A percentile compares a stretch with the other conserved stretches of the same genome.
phyloP scores from a whole-genome alignment of 352 stramenopile species.

The Phytophthora fragariaefolia region DNA sequence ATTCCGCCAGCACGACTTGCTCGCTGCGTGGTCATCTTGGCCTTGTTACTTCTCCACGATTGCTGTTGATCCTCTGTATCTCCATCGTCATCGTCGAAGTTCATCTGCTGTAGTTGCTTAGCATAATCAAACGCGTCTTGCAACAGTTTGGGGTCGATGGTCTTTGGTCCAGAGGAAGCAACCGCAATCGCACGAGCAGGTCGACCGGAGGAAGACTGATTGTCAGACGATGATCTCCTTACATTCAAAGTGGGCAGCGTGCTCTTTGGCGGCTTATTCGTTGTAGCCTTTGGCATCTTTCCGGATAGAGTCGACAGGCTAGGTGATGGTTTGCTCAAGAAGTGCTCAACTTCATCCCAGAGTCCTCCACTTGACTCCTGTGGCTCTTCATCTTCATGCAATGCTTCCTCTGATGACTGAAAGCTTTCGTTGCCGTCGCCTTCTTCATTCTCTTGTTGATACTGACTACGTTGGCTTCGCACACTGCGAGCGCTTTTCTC shows the following conservation, averaged over 20 bases:
- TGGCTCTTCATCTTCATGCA: constrained; percentile 42
- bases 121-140: constrained; percentile 83
- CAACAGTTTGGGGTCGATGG: constrained; percentile 69
- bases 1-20: constrained; percentile 3
- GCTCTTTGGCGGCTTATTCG: constrained; percentile 39
- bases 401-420: constrained; percentile 16
- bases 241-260: constrained; percentile 52
- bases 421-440: constrained; percentile 13
- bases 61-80: constrained; percentile 43
- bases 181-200: constrained; percentile 17
- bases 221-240: constrained; percentile 37
- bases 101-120: constrained; percentile 52
- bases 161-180: constrained; percentile 26
- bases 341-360: constrained; percentile 80
- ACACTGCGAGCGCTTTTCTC: constrained; percentile 45
- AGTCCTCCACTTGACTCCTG: constrained; percentile 55
- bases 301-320: constrained; percentile 48
- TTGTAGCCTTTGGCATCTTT: constrained; percentile 40
- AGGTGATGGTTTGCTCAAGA: constrained; percentile 75
- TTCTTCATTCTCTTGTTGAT: constrained; percentile 25
- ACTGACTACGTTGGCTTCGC: constrained; percentile 34
- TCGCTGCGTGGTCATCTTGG: constrained; percentile 31
- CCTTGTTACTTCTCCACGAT: constrained; percentile 27
- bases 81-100: constrained; percentile 50
- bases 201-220: constrained; percentile 32